Conservation (phyloP, 2,329 filamentous ascomycete genomes). For the Colletotrichum siamense region DNA sequence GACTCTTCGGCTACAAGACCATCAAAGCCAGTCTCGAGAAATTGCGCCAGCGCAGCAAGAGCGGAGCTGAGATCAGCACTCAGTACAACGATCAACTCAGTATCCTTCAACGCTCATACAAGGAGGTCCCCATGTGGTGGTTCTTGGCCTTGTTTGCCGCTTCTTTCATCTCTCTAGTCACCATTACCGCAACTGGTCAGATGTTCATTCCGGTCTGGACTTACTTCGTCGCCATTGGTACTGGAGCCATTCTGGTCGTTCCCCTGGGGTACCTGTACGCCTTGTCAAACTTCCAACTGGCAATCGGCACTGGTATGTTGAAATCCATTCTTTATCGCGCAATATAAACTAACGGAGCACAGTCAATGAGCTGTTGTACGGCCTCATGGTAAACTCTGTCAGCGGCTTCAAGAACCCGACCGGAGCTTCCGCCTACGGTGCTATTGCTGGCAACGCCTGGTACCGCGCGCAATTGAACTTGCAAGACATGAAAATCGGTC, state of each 20-base stretch:
- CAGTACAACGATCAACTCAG: slow-evolving; percentile 66
- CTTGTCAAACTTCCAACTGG: slow-evolving; percentile 57
- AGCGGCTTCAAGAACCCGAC: slow-evolving; percentile 53
- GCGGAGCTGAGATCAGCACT: slow-evolving; percentile 50
- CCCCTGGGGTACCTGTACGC: slow-evolving; percentile 66
- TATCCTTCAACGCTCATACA: slow-evolving; percentile 60
- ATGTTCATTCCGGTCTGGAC: slow-evolving; percentile 67
- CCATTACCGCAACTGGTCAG: slow-evolving; percentile 53
- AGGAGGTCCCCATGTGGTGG: slow-evolving; percentile 66
- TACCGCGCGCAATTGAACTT: slow-evolving; percentile 63
- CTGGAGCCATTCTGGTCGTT: slow-evolving; percentile 59
- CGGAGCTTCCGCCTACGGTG: slow-evolving; percentile 62
- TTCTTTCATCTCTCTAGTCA: slow-evolving; percentile 50
- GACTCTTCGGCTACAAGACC: slow-evolving; percentile 42
- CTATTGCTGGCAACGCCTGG: slow-evolving; percentile 67
- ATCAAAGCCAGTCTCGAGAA: slow-evolving; percentile 43
- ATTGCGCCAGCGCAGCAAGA: slow-evolving; percentile 23
- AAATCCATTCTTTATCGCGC: too few relatives aligned
- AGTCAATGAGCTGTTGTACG: slow-evolving; percentile 63
- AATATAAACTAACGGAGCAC: background rate
- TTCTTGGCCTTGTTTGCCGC: slow-evolving; percentile 54
- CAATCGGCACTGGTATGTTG: slow-evolving; percentile 3
- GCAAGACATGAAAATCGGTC: slow-evolving; percentile 54
- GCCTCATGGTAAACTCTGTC: slow-evolving; percentile 61
- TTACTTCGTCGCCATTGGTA: slow-evolving; percentile 60